Base-by-base conservation (phyloP, 345 rosid genomes). In the Orychophragmus violaceus region DNA sequence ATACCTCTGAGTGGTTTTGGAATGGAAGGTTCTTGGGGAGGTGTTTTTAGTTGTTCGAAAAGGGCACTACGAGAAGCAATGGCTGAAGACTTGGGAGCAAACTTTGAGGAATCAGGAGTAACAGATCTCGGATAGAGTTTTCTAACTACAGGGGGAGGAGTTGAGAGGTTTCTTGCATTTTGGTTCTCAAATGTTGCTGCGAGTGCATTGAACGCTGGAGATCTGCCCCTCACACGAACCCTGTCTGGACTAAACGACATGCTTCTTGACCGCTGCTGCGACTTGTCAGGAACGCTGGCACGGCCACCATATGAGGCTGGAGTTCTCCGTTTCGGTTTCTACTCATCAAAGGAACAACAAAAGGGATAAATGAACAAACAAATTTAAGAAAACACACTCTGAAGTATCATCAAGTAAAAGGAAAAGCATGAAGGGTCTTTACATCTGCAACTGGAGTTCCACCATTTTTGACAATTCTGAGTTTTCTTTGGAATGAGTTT, bases 401-500 rank as follows among this genome's bases (percentile, higher is more conserved):
- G 17, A 44, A 13, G 18, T 48, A 35, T 21, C 44, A 57, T 64
- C 19, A 63, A 30, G 2, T 11, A 32, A 27, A 36, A 62, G 25
- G 37, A 46, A 74, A 35, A 48, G 29, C 30, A 39, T 25, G 61
- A 62, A 35, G 44, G 22, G 22, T 48, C 36, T 84, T 87, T 90
- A 94, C 99, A 57, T 90, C 96, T 8, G 74, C 51, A 70, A 77
- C 49, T 44, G 95, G 89, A 54, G 88, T 71, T 65, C 84, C 88
- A 8, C 99, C 99, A 68, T 78, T 77, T 78, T 85, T 94, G 49
- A 94, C 83, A 14, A 90, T 88, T 41, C 80, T 68, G 59, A 94
- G 96, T 70, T 85, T 94, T 79, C 97, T 82, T 76, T 94, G 97
- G 79, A 88, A 94, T 53, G 99, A 90, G 76, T 94, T 85, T 64